Percentiles rank a stretch among this genome's conserved stretches.
phyloP scores from a whole-genome alignment of 768 basidiomycete genomes.

The Melanogaster broomeanus region DNA sequence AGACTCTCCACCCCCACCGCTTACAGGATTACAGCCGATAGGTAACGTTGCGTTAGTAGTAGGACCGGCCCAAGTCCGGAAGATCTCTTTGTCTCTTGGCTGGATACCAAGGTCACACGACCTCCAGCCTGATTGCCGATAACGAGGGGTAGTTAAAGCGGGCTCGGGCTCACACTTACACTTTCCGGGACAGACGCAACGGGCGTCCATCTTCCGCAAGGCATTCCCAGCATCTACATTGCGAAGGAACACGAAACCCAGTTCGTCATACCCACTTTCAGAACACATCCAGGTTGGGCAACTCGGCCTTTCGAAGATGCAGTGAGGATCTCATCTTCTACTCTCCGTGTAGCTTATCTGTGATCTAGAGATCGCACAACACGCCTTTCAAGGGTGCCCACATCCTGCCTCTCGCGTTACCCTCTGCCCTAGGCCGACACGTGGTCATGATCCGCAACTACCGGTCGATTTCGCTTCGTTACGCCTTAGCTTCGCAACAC shows the following conservation, averaged over 20 bases:
- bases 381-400: background rate
- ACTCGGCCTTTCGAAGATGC: background rate
- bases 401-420: background rate
- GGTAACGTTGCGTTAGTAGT: too few relatives aligned
- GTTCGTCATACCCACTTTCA: background rate
- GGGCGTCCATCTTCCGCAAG: background rate
- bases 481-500: background rate
- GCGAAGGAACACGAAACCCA: background rate
- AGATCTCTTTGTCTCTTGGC: background rate
- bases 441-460: constrained; percentile 1
- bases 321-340: background rate
- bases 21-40: background rate
- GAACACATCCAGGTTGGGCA: background rate
- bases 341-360: background rate
- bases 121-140: background rate
- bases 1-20: too few relatives aligned
- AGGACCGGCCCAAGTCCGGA: background rate
- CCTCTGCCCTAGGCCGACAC: too few relatives aligned
- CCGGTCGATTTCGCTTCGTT: background rate
- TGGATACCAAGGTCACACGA: background rate
- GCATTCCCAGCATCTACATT: background rate
- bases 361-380: background rate
- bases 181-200: background rate
- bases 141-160: background rate
- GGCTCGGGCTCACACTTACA: background rate